A percentile compares a stretch with the other conserved stretches of the same genome.
Conservation (phyloP, 345 rosid genomes). For the Boechera stricta region DNA sequence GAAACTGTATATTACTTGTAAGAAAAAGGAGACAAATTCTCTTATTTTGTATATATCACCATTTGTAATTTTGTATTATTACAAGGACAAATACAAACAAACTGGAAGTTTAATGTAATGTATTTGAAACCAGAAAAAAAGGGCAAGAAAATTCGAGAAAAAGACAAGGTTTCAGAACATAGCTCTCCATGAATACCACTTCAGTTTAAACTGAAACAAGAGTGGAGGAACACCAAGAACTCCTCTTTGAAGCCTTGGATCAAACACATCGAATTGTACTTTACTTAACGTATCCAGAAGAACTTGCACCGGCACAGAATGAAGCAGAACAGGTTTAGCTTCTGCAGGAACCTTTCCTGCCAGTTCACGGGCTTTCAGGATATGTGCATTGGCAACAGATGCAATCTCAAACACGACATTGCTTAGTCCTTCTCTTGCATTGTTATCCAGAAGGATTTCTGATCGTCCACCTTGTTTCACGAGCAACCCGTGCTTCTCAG, state of each 20-base stretch:
- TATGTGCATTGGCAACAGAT: conserved; percentile 80
- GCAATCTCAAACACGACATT: conserved; percentile 86
- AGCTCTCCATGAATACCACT: conserved; percentile 79
- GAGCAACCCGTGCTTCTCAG: conserved; percentile 73
- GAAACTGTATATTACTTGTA: conserved; percentile 4
- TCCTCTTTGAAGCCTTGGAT: conserved; percentile 74
- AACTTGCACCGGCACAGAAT: conserved; percentile 81
- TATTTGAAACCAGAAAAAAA: conserved; percentile 11
- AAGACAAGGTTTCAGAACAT: conserved; percentile 49
- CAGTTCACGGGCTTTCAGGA: conserved; percentile 81
- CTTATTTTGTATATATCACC: conserved; percentile 22
- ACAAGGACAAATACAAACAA: conserved; percentile 28
- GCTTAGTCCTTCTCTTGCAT: conserved; percentile 67
- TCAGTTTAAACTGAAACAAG: conserved; percentile 77
- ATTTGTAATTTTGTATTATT: conserved; percentile 40
- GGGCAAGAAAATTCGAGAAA: background rate
- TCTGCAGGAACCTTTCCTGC: conserved; percentile 67
- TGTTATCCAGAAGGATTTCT: conserved; percentile 62
- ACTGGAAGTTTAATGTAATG: conserved; percentile 1
- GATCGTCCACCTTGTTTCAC: conserved; percentile 64
- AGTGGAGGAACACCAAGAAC: conserved; percentile 82
- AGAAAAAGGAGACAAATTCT: background rate
- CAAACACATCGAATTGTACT: conserved; percentile 84
- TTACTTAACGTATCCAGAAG: conserved; percentile 61
- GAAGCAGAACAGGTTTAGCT: conserved; percentile 76